Evolutionary conservation across 768 basidiomycete genomes (phyloP).

Genomic region (Collybia sp.): DNA sequence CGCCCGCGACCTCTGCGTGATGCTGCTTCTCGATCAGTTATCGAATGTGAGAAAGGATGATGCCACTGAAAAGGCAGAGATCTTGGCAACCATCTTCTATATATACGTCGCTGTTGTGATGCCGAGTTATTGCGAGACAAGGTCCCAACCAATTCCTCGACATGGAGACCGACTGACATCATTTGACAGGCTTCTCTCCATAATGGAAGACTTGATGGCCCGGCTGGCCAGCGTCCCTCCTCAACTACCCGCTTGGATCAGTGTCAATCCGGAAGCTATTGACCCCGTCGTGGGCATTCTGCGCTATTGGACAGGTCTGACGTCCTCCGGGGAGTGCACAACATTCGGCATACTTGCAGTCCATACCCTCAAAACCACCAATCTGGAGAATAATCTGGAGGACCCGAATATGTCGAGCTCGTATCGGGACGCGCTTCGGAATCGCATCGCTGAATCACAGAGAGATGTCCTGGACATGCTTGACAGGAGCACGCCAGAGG

Average conservation of each 20-base stretch:
- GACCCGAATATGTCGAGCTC: too few species aligned
- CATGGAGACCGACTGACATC: background rate
- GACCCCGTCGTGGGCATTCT: slow-evolving; percentile 10
- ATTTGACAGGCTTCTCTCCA: slow-evolving; percentile 6
- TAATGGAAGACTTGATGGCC: slow-evolving; percentile 7
- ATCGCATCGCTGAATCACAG: too few species aligned
- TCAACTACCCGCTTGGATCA: slow-evolving; percentile 15
- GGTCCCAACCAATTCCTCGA: slow-evolving; percentile 7
- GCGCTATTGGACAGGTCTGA: slow-evolving; percentile 8
- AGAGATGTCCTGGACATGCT: background rate
- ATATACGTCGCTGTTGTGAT: slow-evolving; percentile 15
- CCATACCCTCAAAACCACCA: background rate
- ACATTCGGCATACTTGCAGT: slow-evolving; percentile 6
- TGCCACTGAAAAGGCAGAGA: slow-evolving; percentile 8
- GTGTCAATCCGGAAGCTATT: slow-evolving; percentile 12
- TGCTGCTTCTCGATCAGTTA: slow-evolving; percentile 16
- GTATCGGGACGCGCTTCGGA: too few species aligned
- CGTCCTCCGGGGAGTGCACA: slow-evolving; percentile 3
- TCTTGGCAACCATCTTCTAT: slow-evolving; percentile 19
- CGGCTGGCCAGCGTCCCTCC: slow-evolving; percentile 8
- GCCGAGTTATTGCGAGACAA: slow-evolving; percentile 13
- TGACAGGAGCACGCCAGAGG: background rate
- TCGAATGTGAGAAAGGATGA: slow-evolving; percentile 5
- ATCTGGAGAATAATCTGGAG: too few species aligned
- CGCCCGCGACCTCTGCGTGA: slow-evolving; percentile 16